Conservation (phyloP, 2,329 filamentous ascomycete genomes). For the Calonectria hongkongensis region DNA sequence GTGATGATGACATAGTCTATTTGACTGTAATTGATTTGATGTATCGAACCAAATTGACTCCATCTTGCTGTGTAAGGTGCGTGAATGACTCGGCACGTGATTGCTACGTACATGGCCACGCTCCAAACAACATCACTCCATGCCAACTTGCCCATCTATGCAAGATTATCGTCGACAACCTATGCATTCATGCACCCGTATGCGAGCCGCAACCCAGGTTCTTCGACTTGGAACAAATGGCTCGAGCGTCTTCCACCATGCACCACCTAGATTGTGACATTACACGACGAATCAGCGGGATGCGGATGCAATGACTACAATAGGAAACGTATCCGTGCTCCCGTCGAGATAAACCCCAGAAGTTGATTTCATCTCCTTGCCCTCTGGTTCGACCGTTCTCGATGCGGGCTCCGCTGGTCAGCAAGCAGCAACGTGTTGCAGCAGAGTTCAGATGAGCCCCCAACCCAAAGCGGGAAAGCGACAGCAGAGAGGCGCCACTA, state of each 20-base stretch:
- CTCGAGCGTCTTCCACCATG: constrained; percentile 4
- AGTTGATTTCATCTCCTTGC: not conserved
- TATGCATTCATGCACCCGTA: not conserved
- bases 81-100: not conserved
- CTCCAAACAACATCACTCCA: not conserved
- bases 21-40: constrained; percentile 4
- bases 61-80: not conserved
- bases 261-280: not conserved
- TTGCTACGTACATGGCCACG: not conserved
- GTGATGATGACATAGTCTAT: constrained; percentile 22
- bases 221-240: not conserved
- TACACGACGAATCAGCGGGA: not conserved
- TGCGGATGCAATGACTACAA: not conserved
- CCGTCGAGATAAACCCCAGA: not conserved
- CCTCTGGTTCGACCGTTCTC: constrained; percentile 10
- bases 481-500: not conserved
- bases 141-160: not conserved
- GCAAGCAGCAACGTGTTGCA: not conserved
- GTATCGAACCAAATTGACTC: not conserved
- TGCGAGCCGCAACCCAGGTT: not conserved
- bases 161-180: not conserved
- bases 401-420: not conserved
- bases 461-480: constrained; percentile 1
- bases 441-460: not conserved
- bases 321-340: not conserved